Conservation (phyloP, 2,329 filamentous ascomycete species). For the Ceratocystis huliohia region DNA sequence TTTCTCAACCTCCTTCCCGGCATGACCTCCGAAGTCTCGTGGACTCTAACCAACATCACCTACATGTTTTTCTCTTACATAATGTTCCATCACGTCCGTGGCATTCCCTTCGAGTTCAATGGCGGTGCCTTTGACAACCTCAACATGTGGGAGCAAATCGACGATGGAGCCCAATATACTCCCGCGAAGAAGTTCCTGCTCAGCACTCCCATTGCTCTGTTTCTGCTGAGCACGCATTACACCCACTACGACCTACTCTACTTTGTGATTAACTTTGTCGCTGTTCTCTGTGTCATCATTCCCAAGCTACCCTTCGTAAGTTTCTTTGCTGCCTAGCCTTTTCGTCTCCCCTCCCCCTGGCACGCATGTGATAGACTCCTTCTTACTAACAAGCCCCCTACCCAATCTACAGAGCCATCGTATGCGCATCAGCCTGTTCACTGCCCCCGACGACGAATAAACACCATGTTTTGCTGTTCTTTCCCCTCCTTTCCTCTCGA, state of each 20-base stretch:
- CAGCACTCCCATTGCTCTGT: slow-evolving; percentile 84
- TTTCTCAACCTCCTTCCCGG: slow-evolving; percentile 94
- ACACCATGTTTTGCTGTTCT: neutral
- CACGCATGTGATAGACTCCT: neutral
- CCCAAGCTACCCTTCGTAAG: slow-evolving; percentile 91
- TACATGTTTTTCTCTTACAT: slow-evolving; percentile 99
- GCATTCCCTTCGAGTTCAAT: slow-evolving; percentile 98
- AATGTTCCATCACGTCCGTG: slow-evolving; percentile 99
- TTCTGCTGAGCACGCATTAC: slow-evolving; percentile 95
- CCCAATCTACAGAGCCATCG: slow-evolving; percentile 52
- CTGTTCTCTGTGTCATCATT: slow-evolving; percentile 83
- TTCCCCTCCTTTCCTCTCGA: neutral
- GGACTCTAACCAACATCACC: slow-evolving; percentile 96
- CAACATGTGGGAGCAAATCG: slow-evolving; percentile 99
- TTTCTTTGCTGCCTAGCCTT: slow-evolving; percentile 25
- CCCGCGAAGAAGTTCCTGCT: slow-evolving; percentile 97
- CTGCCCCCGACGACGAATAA: slow-evolving; percentile 42
- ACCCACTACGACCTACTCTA: slow-evolving; percentile 96
- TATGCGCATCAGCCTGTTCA: slow-evolving; percentile 64
- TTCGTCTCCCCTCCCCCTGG: neutral
- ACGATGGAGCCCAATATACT: slow-evolving; percentile 97
- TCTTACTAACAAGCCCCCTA: slow-evolving; percentile 19
- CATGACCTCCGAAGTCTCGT: slow-evolving; percentile 94
- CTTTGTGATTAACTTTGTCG: slow-evolving; percentile 93
- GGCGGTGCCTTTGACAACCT: slow-evolving; percentile 96